phyloP scores from a whole-genome alignment of 108 stramenopile genomes.

The Nannochloropsis oceanica region DNA sequence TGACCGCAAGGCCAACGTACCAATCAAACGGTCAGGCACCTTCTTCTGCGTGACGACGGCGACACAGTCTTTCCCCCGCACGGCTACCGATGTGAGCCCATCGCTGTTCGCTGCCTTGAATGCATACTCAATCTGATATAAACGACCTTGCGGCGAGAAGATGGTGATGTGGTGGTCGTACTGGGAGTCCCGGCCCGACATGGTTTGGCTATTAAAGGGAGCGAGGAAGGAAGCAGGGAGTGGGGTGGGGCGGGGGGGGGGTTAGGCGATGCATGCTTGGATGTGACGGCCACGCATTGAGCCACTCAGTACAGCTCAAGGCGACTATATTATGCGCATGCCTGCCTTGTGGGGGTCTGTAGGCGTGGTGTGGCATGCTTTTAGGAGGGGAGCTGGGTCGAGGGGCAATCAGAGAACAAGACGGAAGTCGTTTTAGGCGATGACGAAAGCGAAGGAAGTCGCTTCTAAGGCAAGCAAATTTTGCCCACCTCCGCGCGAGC shows the following conservation, averaged over 20 bases:
- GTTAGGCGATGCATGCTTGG: neutral
- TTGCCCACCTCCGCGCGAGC: no score
- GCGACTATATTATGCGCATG: no score
- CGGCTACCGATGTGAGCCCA: conserved; percentile 83
- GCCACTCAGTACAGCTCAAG: no score
- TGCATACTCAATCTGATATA: conserved; percentile 98
- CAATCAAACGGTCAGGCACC: conserved; percentile 71
- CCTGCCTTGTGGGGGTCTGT: no score
- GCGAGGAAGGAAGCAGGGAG: neutral
- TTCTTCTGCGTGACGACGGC: conserved; percentile 95
- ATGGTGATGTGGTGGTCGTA: conserved; percentile 68
- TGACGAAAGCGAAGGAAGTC: no score
- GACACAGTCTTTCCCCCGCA: conserved; percentile 66
- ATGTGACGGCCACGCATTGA: no score
- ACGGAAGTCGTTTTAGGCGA: no score
- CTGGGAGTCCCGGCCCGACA: conserved; percentile 36
- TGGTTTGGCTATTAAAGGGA: neutral
- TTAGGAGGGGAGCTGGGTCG: no score
- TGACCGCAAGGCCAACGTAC: neutral
- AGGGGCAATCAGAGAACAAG: no score
- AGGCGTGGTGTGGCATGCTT: no score
- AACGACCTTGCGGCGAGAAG: conserved; percentile 92
- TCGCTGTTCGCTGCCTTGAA: conserved; percentile 84
- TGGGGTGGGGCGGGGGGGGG: neutral
- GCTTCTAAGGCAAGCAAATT: no score